Base-by-base conservation (phyloP, 164 flowering plant genomes). In the Piper betle region DNA sequence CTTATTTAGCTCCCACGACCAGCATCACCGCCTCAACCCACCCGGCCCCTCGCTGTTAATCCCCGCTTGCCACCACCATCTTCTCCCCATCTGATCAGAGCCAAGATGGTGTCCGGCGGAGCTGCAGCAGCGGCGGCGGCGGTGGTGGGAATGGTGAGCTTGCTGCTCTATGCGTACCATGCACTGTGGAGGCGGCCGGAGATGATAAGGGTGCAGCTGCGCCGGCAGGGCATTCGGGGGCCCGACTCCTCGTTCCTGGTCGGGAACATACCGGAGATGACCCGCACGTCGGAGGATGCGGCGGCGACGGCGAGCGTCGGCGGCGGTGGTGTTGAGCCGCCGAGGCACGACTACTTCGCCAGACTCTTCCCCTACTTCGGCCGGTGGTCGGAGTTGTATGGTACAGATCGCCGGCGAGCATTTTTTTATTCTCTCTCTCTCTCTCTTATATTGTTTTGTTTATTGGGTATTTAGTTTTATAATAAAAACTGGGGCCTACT, bases 381-480 rank as follows among this genome's bases (percentile, higher is more conserved):
- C 37, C 15, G 58, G 9, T 75, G 75, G 78, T 69, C 62, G 20
- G 50, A 69, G 50, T n/a, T 48, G 7, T 75, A 69, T 39, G 78
- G 78, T 75, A 62, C 43, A 42, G 33, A 25, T 25, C 33, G 33
- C 33, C 33, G 33, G 19, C 6, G 11, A 48, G 11, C 52, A 16
- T 10, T 48, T 48, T 9, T 18, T 17, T 18, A n/a, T 8, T 53
- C 25, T 7, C 56, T 2, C 56, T 20, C 4, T 20, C 56, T n/a
- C 16, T 4, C 1, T 53, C 2, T 53, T 42, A 42, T 42, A 42
- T 42, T 42, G 9, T 48, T 10, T 48, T 16, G 52, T 48, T 16
- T 16, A 48, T 16, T 48, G 16, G 52, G 16, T 48, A 48, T 9
- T 48, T 10, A 48, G 13, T 48, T 16, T 10, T 48, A 48, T 48